phyloP scores from a whole-genome alignment of 1,284 basidiomycete genomes.

The Cryptococcus sp. region DNA sequence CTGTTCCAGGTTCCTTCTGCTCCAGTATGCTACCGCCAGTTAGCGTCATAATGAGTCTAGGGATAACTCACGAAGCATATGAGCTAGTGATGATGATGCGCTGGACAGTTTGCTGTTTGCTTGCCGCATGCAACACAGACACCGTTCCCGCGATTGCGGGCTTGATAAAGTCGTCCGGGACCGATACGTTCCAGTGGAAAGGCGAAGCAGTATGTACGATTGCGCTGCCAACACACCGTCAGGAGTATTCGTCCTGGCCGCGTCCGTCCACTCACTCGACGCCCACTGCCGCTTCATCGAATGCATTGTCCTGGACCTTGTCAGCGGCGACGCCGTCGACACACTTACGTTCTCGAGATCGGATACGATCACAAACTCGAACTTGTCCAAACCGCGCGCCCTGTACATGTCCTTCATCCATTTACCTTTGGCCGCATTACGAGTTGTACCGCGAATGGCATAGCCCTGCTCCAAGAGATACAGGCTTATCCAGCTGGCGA shows the following conservation, averaged over 20 bases:
- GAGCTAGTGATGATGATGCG: constrained; percentile 55
- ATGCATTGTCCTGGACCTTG: constrained; percentile 40
- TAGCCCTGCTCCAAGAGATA: constrained; percentile 46
- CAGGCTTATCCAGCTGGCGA: constrained; percentile 41
- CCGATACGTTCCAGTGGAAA: constrained; percentile 34
- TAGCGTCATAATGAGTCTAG: no score
- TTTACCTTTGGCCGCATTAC: constrained; percentile 52
- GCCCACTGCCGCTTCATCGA: constrained; percentile 53
- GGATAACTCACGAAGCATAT: constrained; percentile 40
- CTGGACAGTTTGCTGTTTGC: constrained; percentile 37
- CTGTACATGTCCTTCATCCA: constrained; percentile 48
- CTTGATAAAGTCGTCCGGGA: constrained; percentile 50
- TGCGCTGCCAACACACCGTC: constrained; percentile 12
- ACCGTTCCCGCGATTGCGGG: constrained; percentile 55
- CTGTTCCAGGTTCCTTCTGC: constrained; percentile 25
- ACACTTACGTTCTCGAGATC: constrained; percentile 58
- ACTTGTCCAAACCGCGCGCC: constrained; percentile 47
- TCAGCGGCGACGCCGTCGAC: not conserved
- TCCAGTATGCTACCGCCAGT: constrained; percentile 23
- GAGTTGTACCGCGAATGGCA: constrained; percentile 53
- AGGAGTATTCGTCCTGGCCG: not conserved
- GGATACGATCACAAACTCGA: constrained; percentile 58
- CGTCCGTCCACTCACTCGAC: constrained; percentile 46
- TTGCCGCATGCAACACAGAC: constrained; percentile 43
- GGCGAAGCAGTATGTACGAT: constrained; percentile 33